Base-by-base conservation (phyloP, 75 land plant species). In the Cryptomeria japonica region DNA sequence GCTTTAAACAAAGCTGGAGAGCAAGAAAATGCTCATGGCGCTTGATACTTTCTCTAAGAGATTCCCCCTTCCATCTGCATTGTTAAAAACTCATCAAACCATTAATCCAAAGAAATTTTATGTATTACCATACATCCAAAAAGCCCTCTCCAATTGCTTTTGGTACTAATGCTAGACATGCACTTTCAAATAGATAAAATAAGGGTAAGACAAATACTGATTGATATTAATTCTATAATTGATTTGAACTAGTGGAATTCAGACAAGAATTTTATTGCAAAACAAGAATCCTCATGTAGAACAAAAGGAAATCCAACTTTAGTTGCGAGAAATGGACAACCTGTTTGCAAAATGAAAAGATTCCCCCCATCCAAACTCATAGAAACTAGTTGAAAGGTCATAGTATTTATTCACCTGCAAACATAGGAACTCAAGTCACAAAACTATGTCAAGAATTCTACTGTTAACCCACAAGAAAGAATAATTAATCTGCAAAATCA, bases 281-380 rank as follows among this genome's bases (percentile, higher is more conserved):
- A 80, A 25, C 42, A 78, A 78, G 44, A 80, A 15, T 38, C 11
- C 28, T 80, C 22, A 31, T 87, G 34, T 82, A 44, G n/a, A 42
- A 82, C 25, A 41, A 7, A 82, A 41, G 28, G 1, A 10, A 53
- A 56, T 85, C 77, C 73, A 85, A n/a, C 72, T 85, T 36, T 61
- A 55, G 11, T n/a, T 85, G 42, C 49, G 8, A 44, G 12, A 12
- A 75, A 39, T 55, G 85, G 42, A 84, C 32, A 31, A 97, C 99
- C 99, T 97, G 89, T 87, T 93, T 51, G 99, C 99, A 87, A 98
- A 98, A 87, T 98, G 99, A 85, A 96, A 98, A 46, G 96, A 96
- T 87, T 97, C 94, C 36, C 99, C 99, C 99, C 99, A 98, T 16
- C 99, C 99, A 96, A 90, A 98, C 89, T 98, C 99, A 88, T 98